These are phyloP conservation scores for Falciphora oryzae DNA, from an alignment of 2,329 filamentous ascomycete species.

Conservation along the genomic window DNA sequence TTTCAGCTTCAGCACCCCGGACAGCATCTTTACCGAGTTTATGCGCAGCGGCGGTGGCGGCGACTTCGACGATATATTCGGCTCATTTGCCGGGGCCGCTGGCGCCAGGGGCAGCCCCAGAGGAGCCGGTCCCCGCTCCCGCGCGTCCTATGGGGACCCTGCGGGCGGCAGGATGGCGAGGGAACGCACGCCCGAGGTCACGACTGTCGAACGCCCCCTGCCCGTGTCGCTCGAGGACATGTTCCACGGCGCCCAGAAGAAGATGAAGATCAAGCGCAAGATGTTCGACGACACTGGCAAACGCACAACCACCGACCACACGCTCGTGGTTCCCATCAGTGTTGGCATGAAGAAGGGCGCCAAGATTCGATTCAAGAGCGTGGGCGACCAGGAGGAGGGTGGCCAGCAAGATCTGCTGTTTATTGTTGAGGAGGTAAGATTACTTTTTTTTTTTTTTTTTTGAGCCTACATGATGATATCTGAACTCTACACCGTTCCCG, in stretches of 20 bases:
- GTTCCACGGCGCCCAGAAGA: conserved; percentile 83
- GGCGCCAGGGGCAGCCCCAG: conserved; percentile 26
- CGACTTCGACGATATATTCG: conserved; percentile 51
- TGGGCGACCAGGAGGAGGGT: conserved; percentile 96
- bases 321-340: conserved; percentile 93
- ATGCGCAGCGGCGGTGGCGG: conserved; percentile 52
- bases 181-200: conserved; percentile 72
- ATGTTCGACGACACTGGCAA: conserved; percentile 83
- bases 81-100: conserved; percentile 37
- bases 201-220: conserved; percentile 81
- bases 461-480: conserved; percentile 11
- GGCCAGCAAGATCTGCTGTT: conserved; percentile 95
- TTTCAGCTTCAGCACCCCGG: conserved; percentile 80
- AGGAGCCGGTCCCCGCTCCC: conserved; percentile 26
- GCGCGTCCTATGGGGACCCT: conserved; percentile 32
- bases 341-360: conserved; percentile 91
- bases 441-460: too few species aligned
- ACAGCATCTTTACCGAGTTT: conserved; percentile 82
- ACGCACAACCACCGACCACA: conserved; percentile 79
- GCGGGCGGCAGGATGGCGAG: conserved; percentile 29
- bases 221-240: conserved; percentile 82
- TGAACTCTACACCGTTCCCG: background rate
- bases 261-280: conserved; percentile 98
- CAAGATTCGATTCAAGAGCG: conserved; percentile 96
- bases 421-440: conserved; percentile 87